Base-by-base conservation (phyloP, 192 early-diverging fungal species). In the Gigaspora rosea region DNA sequence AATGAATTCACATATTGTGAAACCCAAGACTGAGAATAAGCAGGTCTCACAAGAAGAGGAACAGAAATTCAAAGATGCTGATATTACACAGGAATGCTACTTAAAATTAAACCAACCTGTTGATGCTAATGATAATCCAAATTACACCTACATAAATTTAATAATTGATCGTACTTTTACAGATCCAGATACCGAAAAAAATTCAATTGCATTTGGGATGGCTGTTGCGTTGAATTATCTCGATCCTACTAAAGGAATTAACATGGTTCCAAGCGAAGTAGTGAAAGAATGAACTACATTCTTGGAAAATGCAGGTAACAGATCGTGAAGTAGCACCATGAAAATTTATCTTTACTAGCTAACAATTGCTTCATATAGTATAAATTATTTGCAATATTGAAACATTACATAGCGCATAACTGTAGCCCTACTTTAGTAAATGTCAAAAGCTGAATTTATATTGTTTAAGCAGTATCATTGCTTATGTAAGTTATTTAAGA, bases 121-220 rank as follows among this genome's bases (percentile, higher is more conserved):
- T 27, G 22, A 61, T 0, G 5, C 33, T 27, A 61, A 61, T 61
- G 22, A 41, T 7, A 2, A 61, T 61, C 20, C 12, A 33, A 3
- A 13, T 27, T 61, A 61, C 20, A 61, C 59, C 20, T 61, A 27
- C 20, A 8, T 27, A 22, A 61, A 61, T 27, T 27, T 61, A 9
- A 61, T 61, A 4, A 61, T 61, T 27, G 59, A 61, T 61, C 9
- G 3, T n/a, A 20, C 16, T 20, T 27, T 27, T 61, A 61, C 59
- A 27, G 59, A 61, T 27, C 54, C 4, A 2, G 7, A 41, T 7
- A 41, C 41, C 3, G 41, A 41, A 61, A 41, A 61, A 61, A 61
- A 61, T 61, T 61, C 59, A 5, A 61, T 61, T 61, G 59, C 20
- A 61, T 61, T 61, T 33, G 33, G 59, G 20, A 61, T 61, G 59